Evolutionary conservation across 257 asterid genomes (phyloP), one percentile per base, ranked within the genome.

Genomic region (Penstemon barbatus): DNA sequence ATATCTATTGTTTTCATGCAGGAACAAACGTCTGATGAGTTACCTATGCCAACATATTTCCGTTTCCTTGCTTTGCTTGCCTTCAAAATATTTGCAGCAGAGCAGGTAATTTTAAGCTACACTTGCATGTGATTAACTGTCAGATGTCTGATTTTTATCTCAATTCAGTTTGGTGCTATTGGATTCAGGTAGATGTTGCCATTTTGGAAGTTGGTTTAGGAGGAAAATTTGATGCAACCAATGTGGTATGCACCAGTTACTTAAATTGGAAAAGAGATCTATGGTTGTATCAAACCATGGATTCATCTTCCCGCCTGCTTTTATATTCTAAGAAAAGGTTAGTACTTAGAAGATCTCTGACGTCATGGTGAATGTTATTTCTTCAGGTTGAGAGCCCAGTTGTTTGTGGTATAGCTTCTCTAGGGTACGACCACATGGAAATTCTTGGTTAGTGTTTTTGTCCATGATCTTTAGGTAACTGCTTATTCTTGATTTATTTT

Each of bases 181-280:
- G 74, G 46, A 61, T 76, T 63, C 92, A 91, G 99, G 99, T 91
- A 25, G 97, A 94, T 77, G 97, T 91, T 78, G 96, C 84, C 72
- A 94, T 94, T 59, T 68, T 94, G 86, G 99, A 94, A 81, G 99
- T 94, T 79, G 99, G 99, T 53, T 75, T 94, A 73, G 99, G 99
- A 63, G 99, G 99, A 63, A 91, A 76, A 71, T 91, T 77, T 82
- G 99, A 94, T 71, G 96, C 99, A 51, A 94, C 99, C 46, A 94
- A 94, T 78, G 95, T 94, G 96, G 99, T 94, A 90, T 72, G 91
- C 55, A 46, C 68, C 62, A 48, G 65, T 62, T 39, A 59, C 62
- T 67, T 19, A 36, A 15, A 57, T 56, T 51, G 55, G 58, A 40
- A 68, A 36, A 58, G 42, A 58, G 46, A 45, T 57, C 61, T 12